Evolutionary conservation across 306 rosid genomes (phyloP).

Genomic region (Begonia masoniana): DNA sequence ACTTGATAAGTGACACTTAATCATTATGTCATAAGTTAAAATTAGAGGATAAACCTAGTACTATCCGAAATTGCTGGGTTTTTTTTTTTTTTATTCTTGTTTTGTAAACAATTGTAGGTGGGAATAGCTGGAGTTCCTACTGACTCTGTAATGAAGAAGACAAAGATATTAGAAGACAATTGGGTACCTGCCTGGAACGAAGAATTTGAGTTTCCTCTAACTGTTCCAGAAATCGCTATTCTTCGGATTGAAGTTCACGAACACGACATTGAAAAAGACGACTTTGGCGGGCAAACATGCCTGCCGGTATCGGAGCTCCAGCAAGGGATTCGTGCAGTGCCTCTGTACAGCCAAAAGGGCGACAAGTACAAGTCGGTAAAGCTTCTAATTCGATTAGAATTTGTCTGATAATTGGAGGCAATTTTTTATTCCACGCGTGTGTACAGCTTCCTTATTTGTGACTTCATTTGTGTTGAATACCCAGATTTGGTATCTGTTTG

Average conservation of each 20-base stretch:
- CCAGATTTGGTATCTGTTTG: no score
- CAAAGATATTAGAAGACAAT: conserved; percentile 69
- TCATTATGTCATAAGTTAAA: no score
- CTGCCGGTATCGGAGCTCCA: conserved; percentile 33
- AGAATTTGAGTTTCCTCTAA: conserved; percentile 13
- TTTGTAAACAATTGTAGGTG: conserved; percentile 30
- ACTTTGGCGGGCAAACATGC: conserved; percentile 93
- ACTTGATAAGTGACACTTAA: no score
- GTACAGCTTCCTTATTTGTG: background rate
- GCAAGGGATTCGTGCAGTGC: conserved; percentile 62
- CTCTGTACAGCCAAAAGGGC: conserved; percentile 49
- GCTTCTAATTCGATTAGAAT: conserved; percentile 86
- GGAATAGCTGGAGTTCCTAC: conserved; percentile 91
- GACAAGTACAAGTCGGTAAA: conserved; percentile 57
- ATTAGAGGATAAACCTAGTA: no score
- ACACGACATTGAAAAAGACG: conserved; percentile 91
- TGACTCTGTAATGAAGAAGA: conserved; percentile 61
- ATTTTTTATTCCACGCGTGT: background rate
- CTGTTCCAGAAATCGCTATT: conserved; percentile 74
- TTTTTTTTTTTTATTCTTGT: background rate
- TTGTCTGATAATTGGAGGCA: conserved; percentile 19
- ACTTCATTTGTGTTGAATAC: background rate
- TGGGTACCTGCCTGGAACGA: conserved; percentile 33
- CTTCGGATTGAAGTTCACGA: conserved; percentile 93
- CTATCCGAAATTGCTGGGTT: background rate